Conservation (phyloP, 305 asterid species). For the Fraxinus baroniana region DNA sequence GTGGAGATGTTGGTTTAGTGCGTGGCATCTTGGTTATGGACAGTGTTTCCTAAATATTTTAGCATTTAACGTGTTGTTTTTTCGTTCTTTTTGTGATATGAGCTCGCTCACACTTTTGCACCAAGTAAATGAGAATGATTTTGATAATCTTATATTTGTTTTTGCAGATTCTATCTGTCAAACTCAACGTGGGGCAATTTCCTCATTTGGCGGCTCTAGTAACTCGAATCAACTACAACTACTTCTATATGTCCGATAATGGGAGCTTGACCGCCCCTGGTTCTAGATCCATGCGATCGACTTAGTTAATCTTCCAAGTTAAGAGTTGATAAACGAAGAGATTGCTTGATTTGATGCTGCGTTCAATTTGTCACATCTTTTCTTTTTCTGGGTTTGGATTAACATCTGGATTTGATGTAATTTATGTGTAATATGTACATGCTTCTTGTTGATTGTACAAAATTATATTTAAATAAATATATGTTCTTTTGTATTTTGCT, state of each 20-base stretch:
- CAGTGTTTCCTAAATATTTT: background rate
- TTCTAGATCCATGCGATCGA: constrained; percentile 36
- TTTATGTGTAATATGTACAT: background rate
- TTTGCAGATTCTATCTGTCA: constrained; percentile 85
- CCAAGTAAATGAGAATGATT: background rate
- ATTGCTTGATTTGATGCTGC: background rate
- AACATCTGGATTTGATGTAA: background rate
- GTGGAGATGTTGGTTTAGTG: background rate
- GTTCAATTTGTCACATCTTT: background rate
- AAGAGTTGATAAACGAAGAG: constrained; percentile 4
- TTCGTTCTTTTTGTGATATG: background rate
- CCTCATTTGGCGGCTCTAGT: constrained; percentile 94
- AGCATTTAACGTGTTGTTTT: background rate
- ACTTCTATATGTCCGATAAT: constrained; percentile 84
- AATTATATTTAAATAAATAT: background rate
- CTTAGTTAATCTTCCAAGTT: constrained; percentile 29
- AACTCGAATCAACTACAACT: constrained; percentile 86
- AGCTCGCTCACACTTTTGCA: background rate
- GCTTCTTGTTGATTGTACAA: background rate
- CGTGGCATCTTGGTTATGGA: background rate
- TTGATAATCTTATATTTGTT: constrained; percentile 16
- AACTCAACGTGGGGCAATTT: constrained; percentile 96
- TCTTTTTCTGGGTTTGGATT: background rate
- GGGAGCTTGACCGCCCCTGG: constrained; percentile 61
- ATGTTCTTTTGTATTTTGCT: background rate